phyloP scores from a whole-genome alignment of 2,329 filamentous ascomycete species.

The Calonectria montana region DNA sequence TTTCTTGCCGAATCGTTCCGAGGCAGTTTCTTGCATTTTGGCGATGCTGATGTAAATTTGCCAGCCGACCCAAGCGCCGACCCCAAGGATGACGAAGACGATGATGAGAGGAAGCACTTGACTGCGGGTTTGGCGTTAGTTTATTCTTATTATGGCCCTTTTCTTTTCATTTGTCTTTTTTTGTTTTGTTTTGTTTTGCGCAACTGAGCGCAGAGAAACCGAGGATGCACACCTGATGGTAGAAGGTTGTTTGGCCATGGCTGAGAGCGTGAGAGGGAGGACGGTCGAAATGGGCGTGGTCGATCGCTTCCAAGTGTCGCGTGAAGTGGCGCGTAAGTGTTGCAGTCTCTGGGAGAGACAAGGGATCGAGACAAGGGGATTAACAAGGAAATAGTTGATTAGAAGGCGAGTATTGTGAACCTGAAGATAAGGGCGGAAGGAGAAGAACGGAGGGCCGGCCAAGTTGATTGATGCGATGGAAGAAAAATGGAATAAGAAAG shows the following conservation, averaged over 20 bases:
- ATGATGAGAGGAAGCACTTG: conserved; percentile 75
- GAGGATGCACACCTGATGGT: conserved; percentile 33
- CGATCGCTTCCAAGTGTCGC: conserved; percentile 5
- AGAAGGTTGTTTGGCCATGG: conserved; percentile 38
- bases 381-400: not conserved
- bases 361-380: not conserved
- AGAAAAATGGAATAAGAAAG: conserved; percentile 7
- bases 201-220: not conserved
- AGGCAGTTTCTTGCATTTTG: conserved; percentile 74
- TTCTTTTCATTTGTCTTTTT: too few relatives aligned
- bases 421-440: not conserved
- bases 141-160: not conserved
- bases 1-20: conserved; percentile 78
- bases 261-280: conserved; percentile 12
- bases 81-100: conserved; percentile 71
- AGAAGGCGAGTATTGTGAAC: not conserved
- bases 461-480: not conserved
- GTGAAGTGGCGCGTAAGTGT: not conserved
- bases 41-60: conserved; percentile 76
- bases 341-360: not conserved
- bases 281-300: not conserved
- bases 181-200: not conserved
- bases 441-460: not conserved
- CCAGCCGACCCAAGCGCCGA: conserved; percentile 74
- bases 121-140: conserved; percentile 47